Base-by-base conservation (phyloP, 805 yeast genomes). In the Candida mattraensis region DNA sequence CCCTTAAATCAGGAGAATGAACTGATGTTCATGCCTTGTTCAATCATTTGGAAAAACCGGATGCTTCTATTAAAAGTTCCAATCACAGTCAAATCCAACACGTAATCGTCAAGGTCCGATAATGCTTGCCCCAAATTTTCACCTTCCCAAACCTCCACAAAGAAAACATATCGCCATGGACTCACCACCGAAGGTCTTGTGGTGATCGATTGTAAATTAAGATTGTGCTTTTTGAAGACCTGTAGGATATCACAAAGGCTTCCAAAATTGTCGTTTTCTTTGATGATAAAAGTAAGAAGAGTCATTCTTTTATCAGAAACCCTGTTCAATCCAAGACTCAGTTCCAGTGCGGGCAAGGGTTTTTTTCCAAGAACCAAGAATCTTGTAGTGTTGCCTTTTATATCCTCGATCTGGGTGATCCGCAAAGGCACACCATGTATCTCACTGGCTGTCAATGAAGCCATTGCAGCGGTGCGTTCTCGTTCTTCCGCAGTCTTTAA, bases 81-180 rank as follows among this genome's bases (percentile, higher is more conserved):
- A 52, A 86, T 64, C 3, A 78, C 66, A 7, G 72, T 75, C 53
- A 79, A 63, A 24, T 70, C 73, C 34, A 68, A 54, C 34, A 83
- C 76, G 20, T 58, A 61, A 2, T 49, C 46, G 18, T 66, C 52
- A 26, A 83, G 58, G 27, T 72, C 73, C 3, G 54, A 34, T 27
- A 80, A 41, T 29, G 74, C 73, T 19, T 42, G 39, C 3, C 37
- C 29, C 5, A 49, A 56, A 35, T 42, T 45, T 12, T 64, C 52
- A 1, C 50, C 51, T 12, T 61, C 65, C 57, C 72, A 67, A 20
- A 78, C 74, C 53, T 88, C 97, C 8, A 84, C 74, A 51, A 84
- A 87, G 61, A 86, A 88, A 3, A 83, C 78, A 51, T 87, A 86
- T 45, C 81, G 81, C 96, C 96, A 88, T 21, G 78, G 74, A 32